Evolutionary conservation across 768 basidiomycete species (phyloP).

Genomic region (Tylopilus felleus): DNA sequence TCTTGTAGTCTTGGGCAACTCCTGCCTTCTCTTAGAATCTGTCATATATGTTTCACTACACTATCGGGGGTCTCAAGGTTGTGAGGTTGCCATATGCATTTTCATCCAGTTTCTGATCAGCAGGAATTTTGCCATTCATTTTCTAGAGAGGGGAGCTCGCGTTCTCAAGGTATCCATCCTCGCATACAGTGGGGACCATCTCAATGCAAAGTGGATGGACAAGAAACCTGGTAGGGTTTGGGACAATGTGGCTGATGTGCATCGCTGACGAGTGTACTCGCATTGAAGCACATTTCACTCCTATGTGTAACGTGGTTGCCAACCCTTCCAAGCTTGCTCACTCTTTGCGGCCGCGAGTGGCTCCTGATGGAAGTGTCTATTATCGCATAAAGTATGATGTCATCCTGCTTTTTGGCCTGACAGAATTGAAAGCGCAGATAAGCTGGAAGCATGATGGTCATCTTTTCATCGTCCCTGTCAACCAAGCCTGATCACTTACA

Average conservation of each 20-base stretch:
- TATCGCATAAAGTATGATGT: conserved; percentile 30
- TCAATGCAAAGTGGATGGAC: conserved; percentile 12
- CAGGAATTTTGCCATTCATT: conserved; percentile 19
- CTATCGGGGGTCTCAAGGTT: conserved; percentile 29
- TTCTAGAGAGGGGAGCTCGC: not conserved
- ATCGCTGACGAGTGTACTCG: not conserved
- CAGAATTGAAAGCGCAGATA: no score
- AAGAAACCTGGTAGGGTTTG: conserved; percentile 5
- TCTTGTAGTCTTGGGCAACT: no score
- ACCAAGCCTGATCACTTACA: no score
- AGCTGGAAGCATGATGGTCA: no score
- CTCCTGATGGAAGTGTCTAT: not conserved
- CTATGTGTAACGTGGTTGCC: conserved; percentile 9
- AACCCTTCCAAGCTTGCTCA: conserved; percentile 8
- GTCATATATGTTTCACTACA: no score
- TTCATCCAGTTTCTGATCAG: conserved; percentile 17
- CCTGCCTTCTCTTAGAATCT: no score
- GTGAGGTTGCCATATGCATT: conserved; percentile 35
- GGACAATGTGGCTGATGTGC: accelerated
- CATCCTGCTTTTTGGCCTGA: conserved; percentile 40
- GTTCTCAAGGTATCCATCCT: conserved; percentile 3
- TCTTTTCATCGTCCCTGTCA: no score
- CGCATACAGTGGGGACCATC: conserved; percentile 12
- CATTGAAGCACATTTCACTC: conserved; percentile 2
- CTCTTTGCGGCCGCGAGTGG: no score